A percentile compares a stretch with the other conserved stretches of the same genome.
Evolutionary conservation across 2,329 filamentous ascomycete genomes (phyloP).

Genomic region (Dendrostoma leiphaemia): DNA sequence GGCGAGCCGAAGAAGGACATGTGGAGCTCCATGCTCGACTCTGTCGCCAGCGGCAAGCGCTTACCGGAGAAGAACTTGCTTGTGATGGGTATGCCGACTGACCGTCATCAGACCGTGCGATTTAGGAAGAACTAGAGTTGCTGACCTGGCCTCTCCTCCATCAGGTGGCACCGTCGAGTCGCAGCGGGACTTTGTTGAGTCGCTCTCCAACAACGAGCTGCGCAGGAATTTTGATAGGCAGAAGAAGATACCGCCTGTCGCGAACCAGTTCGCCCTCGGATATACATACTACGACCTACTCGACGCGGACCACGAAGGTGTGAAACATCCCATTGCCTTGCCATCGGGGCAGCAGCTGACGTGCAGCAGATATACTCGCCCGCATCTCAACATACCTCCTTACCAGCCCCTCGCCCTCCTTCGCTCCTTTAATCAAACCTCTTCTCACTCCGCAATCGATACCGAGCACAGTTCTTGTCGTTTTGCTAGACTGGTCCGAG

Average conservation of each 20-base stretch:
- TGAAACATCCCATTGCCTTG: no score
- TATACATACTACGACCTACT: constrained; percentile 96
- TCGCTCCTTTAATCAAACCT: constrained; percentile 78
- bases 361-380: constrained; percentile 73
- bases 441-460: constrained; percentile 82
- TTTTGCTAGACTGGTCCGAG: constrained; percentile 93
- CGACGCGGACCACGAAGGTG: constrained; percentile 92
- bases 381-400: constrained; percentile 87
- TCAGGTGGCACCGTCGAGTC: constrained; percentile 78
- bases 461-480: constrained; percentile 81
- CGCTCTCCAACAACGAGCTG: constrained; percentile 52
- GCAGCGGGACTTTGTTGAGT: constrained; percentile 80
- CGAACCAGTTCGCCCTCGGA: constrained; percentile 87
- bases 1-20: constrained; percentile 81
- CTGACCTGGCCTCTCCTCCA: constrained; percentile 2
- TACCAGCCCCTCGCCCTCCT: constrained; percentile 78
- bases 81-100: constrained; percentile 64
- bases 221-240: constrained; percentile 52
- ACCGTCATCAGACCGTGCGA: no score
- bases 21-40: constrained; percentile 92
- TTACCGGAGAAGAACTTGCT: constrained; percentile 90
- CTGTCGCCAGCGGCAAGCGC: constrained; percentile 83
- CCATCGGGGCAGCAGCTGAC: constrained; percentile 18
- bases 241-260: constrained; percentile 70
- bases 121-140: no score